Evolutionary conservation across 1,139 yeast species (phyloP), one percentile per base, ranked within the genome.

Genomic region (Saccharomycopsis phalli): DNA sequence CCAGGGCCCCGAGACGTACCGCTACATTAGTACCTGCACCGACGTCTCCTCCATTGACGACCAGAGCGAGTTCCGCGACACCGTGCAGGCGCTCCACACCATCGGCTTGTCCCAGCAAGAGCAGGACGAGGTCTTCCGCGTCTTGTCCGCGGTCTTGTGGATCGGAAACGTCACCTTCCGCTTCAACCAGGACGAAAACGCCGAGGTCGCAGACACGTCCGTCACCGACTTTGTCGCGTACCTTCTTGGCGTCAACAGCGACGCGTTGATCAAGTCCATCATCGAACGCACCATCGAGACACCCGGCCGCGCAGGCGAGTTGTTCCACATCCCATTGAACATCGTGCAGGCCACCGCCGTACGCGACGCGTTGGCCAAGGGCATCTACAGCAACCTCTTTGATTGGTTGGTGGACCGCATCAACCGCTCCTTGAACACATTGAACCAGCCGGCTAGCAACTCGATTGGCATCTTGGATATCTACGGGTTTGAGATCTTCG

Each of bases 351-450:
- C 98, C 0, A 76, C 80, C 4, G 94, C 98, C 1, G 95, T 87
- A 8, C 74, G 94, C 51, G 97, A 93, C 60, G 96, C 96, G 1
- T 68, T 93, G 42, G 95, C 98, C 3, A 93, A 88, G 61, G 97
- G 95, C 3, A 72, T 93, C 37, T 93, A 93, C 65, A 86, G 79
- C 58, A 88, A 88, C 53, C 65, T 93, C 45, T 93, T 93, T 55
- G 97, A 93, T 46, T 88, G 98, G 97, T 87, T 93, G 53, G 97
- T 93, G n/a, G 86, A 71, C 43, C 76, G 98, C 57, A 95, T 93
- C 36, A 93, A 93, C 58, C 62, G 68, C 38, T 83, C 96, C 0
- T 64, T 81, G 50, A 67, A 68, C 34, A 63, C 72, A 7, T 61
- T 68, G 35, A 62, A 65, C 16, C 65, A 67, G 17, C 64, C 66